Conservation (phyloP, 306 rosid species). For the Ziziphus jujuba region DNA sequence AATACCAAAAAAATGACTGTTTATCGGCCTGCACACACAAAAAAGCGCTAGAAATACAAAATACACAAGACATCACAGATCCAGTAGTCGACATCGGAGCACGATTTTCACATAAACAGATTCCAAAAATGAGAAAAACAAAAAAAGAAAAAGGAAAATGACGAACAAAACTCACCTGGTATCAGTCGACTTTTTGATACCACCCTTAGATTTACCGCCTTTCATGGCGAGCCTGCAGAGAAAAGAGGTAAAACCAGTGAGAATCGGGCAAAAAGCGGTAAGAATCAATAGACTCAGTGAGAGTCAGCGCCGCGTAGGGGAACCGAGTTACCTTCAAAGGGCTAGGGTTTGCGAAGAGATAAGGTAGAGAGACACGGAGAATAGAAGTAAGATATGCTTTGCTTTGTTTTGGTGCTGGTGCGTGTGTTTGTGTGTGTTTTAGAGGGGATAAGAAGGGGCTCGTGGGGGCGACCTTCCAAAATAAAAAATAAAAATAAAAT, state of each 20-base stretch:
- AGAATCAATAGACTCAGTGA: slow-evolving; percentile 11
- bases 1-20: too few species aligned
- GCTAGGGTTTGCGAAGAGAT: slow-evolving; percentile 25
- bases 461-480: slow-evolving; percentile 21
- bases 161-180: slow-evolving; percentile 41
- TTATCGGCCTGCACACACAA: neutral
- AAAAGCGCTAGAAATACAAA: too few species aligned
- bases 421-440: slow-evolving; percentile 19
- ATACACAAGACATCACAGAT: slow-evolving; percentile 11
- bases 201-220: slow-evolving; percentile 63
- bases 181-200: slow-evolving; percentile 39
- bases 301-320: slow-evolving; percentile 15
- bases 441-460: slow-evolving; percentile 53
- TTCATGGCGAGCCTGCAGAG: slow-evolving; percentile 47
- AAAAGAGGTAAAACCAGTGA: slow-evolving; percentile 7
- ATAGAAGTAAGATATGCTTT: slow-evolving; percentile 1
- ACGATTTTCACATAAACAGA: neutral
- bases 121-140: too few species aligned
- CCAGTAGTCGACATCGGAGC: neutral
- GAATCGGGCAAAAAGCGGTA: slow-evolving; percentile 1
- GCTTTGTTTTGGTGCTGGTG: slow-evolving; percentile 30
- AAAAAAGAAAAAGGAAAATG: neutral
- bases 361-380: neutral
- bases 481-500: neutral
- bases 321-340: slow-evolving; percentile 20